Percentiles rank a stretch among this genome's conserved stretches.
These are phyloP conservation scores for Osmanthus fragrans DNA, from an alignment of 257 asterid species.

Conservation along the genomic window DNA sequence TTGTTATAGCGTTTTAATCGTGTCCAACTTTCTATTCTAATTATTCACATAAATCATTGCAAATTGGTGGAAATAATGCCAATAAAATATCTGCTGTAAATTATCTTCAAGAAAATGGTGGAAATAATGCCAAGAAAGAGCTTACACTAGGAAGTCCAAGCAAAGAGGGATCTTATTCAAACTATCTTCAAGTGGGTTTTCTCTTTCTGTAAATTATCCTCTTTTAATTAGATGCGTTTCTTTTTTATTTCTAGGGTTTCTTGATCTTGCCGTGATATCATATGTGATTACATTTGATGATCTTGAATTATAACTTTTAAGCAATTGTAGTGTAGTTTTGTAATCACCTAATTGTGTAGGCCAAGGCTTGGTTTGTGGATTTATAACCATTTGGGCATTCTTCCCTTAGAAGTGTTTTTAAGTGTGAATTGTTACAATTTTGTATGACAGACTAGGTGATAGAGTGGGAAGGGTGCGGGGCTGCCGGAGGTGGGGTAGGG, in stretches of 20 bases:
- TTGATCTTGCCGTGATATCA: background rate
- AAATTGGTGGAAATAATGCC: slow-evolving; percentile 24
- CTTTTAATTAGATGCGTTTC: background rate
- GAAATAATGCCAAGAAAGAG: slow-evolving; percentile 28
- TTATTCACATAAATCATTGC: background rate
- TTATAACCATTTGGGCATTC: too few species aligned
- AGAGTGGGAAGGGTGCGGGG: too few species aligned
- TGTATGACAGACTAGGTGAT: too few species aligned
- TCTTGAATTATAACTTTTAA: background rate
- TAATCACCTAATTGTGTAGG: too few species aligned
- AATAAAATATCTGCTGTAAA: slow-evolving; percentile 4
- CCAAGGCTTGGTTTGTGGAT: too few species aligned
- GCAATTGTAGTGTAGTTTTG: background rate
- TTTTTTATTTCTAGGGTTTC: background rate
- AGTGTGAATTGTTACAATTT: too few species aligned
- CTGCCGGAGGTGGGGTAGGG: too few species aligned
- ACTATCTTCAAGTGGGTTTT: slow-evolving; percentile 37
- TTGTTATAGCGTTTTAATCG: background rate
- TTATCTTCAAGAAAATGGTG: slow-evolving; percentile 12
- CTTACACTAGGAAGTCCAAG: slow-evolving; percentile 42
- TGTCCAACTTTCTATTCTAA: background rate
- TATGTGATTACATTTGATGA: background rate
- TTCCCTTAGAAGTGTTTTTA: too few species aligned
- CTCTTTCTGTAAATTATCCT: background rate
- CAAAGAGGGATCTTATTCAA: slow-evolving; percentile 17